phyloP scores from a whole-genome alignment of 2,329 filamentous ascomycete genomes.

The Periglandula ipomoeae region DNA sequence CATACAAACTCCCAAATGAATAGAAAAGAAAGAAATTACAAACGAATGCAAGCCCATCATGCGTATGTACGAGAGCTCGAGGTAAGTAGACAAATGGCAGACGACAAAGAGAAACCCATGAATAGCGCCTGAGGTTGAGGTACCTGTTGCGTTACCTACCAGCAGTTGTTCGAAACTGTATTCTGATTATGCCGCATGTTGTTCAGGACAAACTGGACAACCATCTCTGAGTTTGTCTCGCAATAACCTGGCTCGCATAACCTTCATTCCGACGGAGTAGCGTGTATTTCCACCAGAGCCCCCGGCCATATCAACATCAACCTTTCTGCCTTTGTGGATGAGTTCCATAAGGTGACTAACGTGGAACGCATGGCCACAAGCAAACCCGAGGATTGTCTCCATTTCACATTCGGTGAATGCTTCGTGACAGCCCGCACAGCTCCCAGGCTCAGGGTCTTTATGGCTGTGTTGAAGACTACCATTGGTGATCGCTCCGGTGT shows the following conservation, averaged over 20 bases:
- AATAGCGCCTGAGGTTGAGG: too few species aligned
- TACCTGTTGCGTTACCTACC: too few species aligned
- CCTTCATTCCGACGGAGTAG: conserved; percentile 73
- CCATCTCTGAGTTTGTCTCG: conserved; percentile 59
- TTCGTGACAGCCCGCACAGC: conserved; percentile 50
- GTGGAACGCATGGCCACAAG: conserved; percentile 76
- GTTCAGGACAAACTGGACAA: conserved; percentile 47
- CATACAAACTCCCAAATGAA: background rate
- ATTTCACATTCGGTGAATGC: conserved; percentile 52
- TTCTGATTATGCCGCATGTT: background rate
- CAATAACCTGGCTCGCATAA: conserved; percentile 73
- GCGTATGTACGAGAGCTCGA: too few species aligned
- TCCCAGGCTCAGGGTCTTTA: conserved; percentile 36
- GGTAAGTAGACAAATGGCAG: too few species aligned
- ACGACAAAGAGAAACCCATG: too few species aligned
- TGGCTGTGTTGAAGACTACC: conserved; percentile 16
- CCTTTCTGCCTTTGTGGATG: conserved; percentile 34
- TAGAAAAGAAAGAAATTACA: background rate
- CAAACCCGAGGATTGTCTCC: conserved; percentile 70
- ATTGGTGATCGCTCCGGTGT: background rate
- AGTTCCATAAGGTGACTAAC: conserved; percentile 58
- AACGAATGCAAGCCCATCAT: too few species aligned
- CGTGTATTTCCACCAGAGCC: conserved; percentile 34
- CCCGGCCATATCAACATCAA: conserved; percentile 38
- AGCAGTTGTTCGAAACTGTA: too few species aligned